Percentiles rank a stretch among this genome's conserved stretches.
Conservation (phyloP, 2,329 filamentous ascomycete species). For the Fusarium sp. region DNA sequence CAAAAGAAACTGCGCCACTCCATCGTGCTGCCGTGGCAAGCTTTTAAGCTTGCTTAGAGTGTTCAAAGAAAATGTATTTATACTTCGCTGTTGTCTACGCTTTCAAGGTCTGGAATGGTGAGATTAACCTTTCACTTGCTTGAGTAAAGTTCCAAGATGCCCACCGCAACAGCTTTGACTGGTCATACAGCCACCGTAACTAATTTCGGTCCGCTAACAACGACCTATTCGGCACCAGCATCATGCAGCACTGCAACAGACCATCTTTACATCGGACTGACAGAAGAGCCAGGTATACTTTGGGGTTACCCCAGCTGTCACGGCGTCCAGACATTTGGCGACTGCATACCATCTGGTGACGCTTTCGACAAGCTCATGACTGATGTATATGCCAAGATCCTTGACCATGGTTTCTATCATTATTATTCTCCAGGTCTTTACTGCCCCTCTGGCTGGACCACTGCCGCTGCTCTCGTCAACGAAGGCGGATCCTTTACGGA, state of each 20-base stretch:
- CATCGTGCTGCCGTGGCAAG: background rate
- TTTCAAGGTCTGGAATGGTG: background rate
- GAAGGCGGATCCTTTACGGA: background rate
- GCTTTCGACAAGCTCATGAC: conserved; percentile 18
- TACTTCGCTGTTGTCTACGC: background rate
- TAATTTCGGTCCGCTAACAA: conserved; percentile 46
- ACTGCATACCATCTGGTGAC: conserved; percentile 38
- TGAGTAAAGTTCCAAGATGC: conserved; percentile 33
- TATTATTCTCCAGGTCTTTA: conserved; percentile 42
- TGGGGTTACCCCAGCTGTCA: conserved; percentile 24
- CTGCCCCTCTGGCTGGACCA: conserved; percentile 43
- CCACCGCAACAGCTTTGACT: conserved; percentile 30
- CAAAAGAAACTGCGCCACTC: background rate
- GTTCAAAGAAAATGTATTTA: background rate
- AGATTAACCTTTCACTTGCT: background rate
- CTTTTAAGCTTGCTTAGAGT: background rate
- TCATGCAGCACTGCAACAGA: conserved; percentile 32
- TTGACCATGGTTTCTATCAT: conserved; percentile 21
- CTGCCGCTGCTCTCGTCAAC: conserved; percentile 28
- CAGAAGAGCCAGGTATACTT: background rate
- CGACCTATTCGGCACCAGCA: conserved; percentile 40
- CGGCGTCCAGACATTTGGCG: conserved; percentile 1
- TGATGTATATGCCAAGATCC: background rate
- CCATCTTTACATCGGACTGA: background rate
- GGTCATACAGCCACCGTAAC: conserved; percentile 27